Percentiles rank a stretch among this genome's conserved stretches.
These are phyloP conservation scores for Globisporangium polare DNA, from an alignment of 352 stramenopile genomes.

Conservation along the genomic window DNA sequence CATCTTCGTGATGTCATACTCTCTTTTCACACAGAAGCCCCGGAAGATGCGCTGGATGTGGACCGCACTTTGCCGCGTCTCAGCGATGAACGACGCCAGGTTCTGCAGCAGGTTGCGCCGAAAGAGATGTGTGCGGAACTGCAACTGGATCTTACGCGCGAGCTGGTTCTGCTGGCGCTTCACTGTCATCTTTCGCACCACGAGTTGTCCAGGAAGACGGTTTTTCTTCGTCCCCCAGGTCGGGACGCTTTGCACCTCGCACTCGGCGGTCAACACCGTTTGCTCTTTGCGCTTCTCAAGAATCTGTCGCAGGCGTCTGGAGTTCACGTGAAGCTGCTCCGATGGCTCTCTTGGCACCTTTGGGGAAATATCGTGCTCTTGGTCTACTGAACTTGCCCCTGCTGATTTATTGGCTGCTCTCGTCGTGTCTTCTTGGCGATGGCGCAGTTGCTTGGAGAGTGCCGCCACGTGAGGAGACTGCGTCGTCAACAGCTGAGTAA, in stretches of 20 bases:
- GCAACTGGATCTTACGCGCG: constrained; percentile 49
- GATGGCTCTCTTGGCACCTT: background rate
- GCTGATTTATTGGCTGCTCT: background rate
- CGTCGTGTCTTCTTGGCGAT: constrained; percentile 44
- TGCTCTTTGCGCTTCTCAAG: constrained; percentile 33
- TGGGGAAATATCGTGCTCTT: background rate
- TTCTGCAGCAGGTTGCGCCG: constrained; percentile 29
- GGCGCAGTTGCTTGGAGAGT: constrained; percentile 42
- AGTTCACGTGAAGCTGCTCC: constrained; percentile 25
- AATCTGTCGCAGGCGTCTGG: constrained; percentile 26
- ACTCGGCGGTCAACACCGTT: constrained; percentile 25
- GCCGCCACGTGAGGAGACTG: constrained; percentile 21
- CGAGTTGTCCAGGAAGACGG: constrained; percentile 38
- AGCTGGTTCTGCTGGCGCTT: constrained; percentile 34
- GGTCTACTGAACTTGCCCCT: background rate
- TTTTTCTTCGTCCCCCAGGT: constrained; percentile 33
- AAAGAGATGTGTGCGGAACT: constrained; percentile 40
- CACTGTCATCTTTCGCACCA: constrained; percentile 39
- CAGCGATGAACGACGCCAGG: constrained; percentile 31
- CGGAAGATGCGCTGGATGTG: constrained; percentile 56
- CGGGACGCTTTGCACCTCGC: constrained; percentile 22
- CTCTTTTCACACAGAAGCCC: constrained; percentile 38
- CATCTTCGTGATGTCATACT: constrained; percentile 22
- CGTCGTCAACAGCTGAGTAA: constrained; percentile 28
- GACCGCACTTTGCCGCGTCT: constrained; percentile 27